Conservation (phyloP, 306 rosid genomes). For the Castanopsis chinensis region DNA sequence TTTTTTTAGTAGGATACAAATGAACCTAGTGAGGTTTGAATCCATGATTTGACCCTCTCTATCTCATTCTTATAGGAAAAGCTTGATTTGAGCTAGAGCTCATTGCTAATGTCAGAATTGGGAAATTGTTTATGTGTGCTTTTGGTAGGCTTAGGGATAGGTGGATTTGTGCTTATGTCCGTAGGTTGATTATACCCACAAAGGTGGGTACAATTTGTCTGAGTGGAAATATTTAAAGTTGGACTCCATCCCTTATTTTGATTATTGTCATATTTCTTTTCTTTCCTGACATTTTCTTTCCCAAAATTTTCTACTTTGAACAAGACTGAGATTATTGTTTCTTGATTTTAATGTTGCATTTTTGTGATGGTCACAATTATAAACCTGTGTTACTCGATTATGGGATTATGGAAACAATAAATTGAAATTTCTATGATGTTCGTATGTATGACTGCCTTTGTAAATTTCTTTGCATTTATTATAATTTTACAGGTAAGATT, state of each 20-base stretch:
- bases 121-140: no score
- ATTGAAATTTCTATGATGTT: not conserved
- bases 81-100: no score
- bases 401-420: not conserved
- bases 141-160: no score
- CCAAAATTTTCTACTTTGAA: not conserved
- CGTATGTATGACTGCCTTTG: not conserved
- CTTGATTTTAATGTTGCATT: not conserved
- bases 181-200: no score
- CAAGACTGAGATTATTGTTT: not conserved
- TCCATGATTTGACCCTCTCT: no score
- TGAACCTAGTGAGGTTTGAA: no score
- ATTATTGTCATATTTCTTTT: not conserved
- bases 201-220: not conserved
- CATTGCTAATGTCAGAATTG: no score
- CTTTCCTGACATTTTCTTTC: not conserved
- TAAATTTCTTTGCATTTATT: constrained; percentile 17
- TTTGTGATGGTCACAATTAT: not conserved
- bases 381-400: not conserved
- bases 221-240: not conserved
- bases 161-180: no score
- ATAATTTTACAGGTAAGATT: constrained; percentile 62
- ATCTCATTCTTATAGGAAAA: no score
- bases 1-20: no score
- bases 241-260: not conserved